A percentile compares a stretch with the other conserved stretches of the same genome.
phyloP scores from a whole-genome alignment of 495 filamentous ascomycete species.

The Immersiella caudata region DNA sequence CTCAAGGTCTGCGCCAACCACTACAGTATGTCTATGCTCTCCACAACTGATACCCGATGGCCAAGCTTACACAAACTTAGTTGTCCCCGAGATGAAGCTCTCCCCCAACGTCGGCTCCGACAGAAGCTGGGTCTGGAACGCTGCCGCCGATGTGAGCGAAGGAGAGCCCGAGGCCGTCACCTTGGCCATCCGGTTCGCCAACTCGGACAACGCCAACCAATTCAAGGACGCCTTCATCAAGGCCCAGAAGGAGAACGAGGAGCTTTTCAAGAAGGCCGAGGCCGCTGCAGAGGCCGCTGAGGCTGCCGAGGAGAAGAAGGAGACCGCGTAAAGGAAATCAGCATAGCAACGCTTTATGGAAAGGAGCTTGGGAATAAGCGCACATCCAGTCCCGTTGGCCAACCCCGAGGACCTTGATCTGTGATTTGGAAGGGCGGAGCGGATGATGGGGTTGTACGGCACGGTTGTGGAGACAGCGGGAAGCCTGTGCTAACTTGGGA shows the following conservation, averaged over 20 bases:
- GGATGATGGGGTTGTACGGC: slow-evolving; percentile 14
- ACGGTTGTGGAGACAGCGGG: slow-evolving; percentile 3
- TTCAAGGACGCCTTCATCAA: slow-evolving; percentile 99
- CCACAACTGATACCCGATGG: not conserved
- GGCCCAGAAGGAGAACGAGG: slow-evolving; percentile 95
- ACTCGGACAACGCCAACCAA: slow-evolving; percentile 94
- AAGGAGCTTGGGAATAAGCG: slow-evolving; percentile 27
- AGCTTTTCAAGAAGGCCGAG: slow-evolving; percentile 66
- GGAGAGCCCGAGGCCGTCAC: slow-evolving; percentile 96
- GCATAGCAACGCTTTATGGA: slow-evolving; percentile 21
- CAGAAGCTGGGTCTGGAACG: slow-evolving; percentile 99
- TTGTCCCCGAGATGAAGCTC: slow-evolving; percentile 98
- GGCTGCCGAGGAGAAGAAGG: slow-evolving; percentile 28
- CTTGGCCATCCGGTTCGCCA: slow-evolving; percentile 95
- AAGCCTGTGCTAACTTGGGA: not conserved
- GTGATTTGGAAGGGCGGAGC: slow-evolving; percentile 1
- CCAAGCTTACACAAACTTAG: slow-evolving; percentile 47
- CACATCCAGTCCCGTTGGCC: not conserved
- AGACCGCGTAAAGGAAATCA: slow-evolving; percentile 9
- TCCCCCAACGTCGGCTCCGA: slow-evolving; percentile 96
- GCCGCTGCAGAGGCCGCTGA: slow-evolving; percentile 26
- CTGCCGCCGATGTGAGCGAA: slow-evolving; percentile 95
- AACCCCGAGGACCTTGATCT: not conserved
- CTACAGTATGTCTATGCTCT: slow-evolving; percentile 72
- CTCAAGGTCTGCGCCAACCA: slow-evolving; percentile 99